Evolutionary conservation across 306 rosid genomes (phyloP).

Genomic region (Luffa aegyptiaca): DNA sequence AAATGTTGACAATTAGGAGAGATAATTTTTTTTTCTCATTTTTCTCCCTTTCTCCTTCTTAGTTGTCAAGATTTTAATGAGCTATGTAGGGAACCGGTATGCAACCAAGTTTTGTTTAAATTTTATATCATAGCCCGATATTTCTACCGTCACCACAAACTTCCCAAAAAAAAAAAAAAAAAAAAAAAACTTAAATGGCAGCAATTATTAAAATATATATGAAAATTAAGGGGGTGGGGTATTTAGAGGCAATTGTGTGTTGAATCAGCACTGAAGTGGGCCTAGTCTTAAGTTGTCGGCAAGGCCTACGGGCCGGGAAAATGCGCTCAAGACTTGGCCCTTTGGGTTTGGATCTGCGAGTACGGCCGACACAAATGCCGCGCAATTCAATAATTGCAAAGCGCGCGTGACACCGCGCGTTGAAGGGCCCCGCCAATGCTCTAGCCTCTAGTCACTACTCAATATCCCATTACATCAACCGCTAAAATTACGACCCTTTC

Average conservation of each 20-base stretch:
- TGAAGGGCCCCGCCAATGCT: background rate
- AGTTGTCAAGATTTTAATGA: no score
- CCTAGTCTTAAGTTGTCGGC: background rate
- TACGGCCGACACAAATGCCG: conserved; percentile 14
- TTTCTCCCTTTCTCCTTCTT: no score
- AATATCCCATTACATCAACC: background rate
- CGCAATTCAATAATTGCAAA: background rate
- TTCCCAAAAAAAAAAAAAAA: background rate
- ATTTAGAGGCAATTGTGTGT: background rate
- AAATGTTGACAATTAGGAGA: no score
- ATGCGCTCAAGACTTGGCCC: background rate
- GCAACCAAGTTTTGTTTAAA: no score
- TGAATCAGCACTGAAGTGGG: background rate
- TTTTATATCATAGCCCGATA: background rate
- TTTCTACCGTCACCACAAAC: background rate
- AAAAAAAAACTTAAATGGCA: no score
- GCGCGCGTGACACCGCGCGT: conserved; percentile 9
- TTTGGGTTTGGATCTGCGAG: background rate
- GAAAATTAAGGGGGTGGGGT: background rate
- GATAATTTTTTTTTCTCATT: no score
- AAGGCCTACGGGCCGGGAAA: background rate
- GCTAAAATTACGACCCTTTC: background rate
- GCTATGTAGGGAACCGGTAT: no score
- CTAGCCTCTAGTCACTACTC: background rate
- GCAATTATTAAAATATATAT: background rate